Percentiles rank a stretch among this genome's conserved stretches.
phyloP scores from a whole-genome alignment of 768 basidiomycete genomes.

The Dictyophora rubrovolvata region DNA sequence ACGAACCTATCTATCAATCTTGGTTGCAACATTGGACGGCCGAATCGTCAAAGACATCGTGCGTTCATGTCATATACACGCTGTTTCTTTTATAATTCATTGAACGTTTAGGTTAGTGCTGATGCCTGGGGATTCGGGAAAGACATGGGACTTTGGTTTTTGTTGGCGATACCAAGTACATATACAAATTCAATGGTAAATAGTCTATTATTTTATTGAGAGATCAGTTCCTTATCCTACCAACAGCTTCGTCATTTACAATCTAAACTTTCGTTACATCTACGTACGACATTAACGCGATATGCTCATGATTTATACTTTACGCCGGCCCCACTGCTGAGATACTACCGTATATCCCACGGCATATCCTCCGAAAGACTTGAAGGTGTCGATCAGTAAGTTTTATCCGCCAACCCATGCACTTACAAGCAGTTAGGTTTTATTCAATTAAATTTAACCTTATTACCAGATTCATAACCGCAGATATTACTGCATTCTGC shows the following conservation, averaged over 20 bases:
- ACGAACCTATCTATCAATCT: slow-evolving; percentile 78
- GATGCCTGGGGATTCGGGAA: slow-evolving; percentile 74
- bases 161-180: slow-evolving; percentile 83
- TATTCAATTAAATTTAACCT: background rate
- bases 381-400: slow-evolving; percentile 70
- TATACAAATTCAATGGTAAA: slow-evolving; percentile 91
- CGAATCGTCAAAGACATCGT: slow-evolving; percentile 82
- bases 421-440: background rate
- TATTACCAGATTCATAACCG: slow-evolving; percentile 58
- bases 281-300: slow-evolving; percentile 79
- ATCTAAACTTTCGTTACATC: slow-evolving; percentile 68
- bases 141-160: slow-evolving; percentile 82
- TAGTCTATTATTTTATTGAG: background rate
- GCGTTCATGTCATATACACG: slow-evolving; percentile 9
- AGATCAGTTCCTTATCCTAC: background rate
- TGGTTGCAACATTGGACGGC: slow-evolving; percentile 83
- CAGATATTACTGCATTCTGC: slow-evolving; percentile 84
- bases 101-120: slow-evolving; percentile 51
- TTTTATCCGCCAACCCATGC: background rate
- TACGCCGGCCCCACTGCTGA: slow-evolving; percentile 56
- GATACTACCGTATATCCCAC: slow-evolving; percentile 55
- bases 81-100: background rate
- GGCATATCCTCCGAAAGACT: slow-evolving; percentile 8
- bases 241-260: slow-evolving; percentile 79
- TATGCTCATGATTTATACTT: slow-evolving; percentile 92